These are phyloP conservation scores for Raffaelea albimanens DNA, from an alignment of 2,329 filamentous ascomycete species.

Conservation along the genomic window DNA sequence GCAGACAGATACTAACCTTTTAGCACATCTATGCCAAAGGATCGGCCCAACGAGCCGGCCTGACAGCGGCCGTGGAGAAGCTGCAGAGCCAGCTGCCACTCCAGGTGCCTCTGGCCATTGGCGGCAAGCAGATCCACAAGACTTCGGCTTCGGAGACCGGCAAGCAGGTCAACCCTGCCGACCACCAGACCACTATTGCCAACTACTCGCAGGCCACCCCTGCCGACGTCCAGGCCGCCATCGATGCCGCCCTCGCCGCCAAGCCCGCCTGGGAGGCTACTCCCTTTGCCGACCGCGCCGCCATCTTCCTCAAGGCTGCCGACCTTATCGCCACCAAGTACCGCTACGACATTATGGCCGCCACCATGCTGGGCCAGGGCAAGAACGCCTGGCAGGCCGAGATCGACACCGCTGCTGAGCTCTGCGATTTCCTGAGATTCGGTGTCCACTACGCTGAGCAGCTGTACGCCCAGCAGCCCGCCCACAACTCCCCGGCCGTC, in stretches of 20 bases:
- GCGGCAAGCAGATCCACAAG: constrained; percentile 60
- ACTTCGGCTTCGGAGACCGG: constrained; percentile 32
- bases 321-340: constrained; percentile 89
- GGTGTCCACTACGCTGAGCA: constrained; percentile 92
- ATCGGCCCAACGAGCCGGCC: constrained; percentile 65
- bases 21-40: constrained; percentile 89
- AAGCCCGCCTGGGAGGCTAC: constrained; percentile 78
- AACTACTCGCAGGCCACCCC: constrained; percentile 75
- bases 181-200: constrained; percentile 68
- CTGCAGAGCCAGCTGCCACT: constrained; percentile 62
- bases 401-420: constrained; percentile 88
- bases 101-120: constrained; percentile 74
- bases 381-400: constrained; percentile 99
- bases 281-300: constrained; percentile 83
- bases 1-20: constrained; percentile 6
- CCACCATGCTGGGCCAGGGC: constrained; percentile 91
- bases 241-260: constrained; percentile 75
- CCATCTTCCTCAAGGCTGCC: constrained; percentile 91
- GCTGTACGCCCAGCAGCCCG: constrained; percentile 78
- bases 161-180: constrained; percentile 72
- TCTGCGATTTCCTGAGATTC: constrained; percentile 88
- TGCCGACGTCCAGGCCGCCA: constrained; percentile 68
- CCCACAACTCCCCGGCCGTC: constrained; percentile 70
- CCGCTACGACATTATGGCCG: constrained; percentile 91
- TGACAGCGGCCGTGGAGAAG: constrained; percentile 63